phyloP scores from a whole-genome alignment of 2,329 filamentous ascomycete species.

The Penicillium sp. region DNA sequence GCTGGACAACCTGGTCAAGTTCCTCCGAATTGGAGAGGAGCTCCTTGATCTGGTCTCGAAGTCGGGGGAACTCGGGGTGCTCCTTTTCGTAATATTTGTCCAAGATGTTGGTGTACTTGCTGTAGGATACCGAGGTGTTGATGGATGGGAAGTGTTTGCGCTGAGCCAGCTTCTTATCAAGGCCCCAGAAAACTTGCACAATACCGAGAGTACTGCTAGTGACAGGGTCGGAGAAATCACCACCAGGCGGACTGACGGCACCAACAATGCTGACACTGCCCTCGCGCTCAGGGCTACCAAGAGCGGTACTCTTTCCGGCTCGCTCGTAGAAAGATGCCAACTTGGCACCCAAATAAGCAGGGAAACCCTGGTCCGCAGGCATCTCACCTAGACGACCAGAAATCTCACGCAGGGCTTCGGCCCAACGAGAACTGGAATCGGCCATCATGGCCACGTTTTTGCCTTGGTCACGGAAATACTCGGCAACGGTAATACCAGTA shows the following conservation, averaged over 20 bases:
- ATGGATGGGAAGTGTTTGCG: constrained; percentile 99
- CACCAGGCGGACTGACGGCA: constrained; percentile 93
- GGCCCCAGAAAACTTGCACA: constrained; percentile 99
- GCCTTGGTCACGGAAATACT: constrained; percentile 96
- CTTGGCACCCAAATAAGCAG: constrained; percentile 93
- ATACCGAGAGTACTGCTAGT: constrained; percentile 91
- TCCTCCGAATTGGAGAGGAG: constrained; percentile 93
- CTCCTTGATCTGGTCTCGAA: constrained; percentile 90
- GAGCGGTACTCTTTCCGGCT: constrained; percentile 77
- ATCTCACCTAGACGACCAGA: constrained; percentile 98
- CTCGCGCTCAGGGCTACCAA: constrained; percentile 82
- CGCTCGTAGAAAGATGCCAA: constrained; percentile 99
- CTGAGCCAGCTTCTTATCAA: constrained; percentile 99
- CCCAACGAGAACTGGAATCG: constrained; percentile 96
- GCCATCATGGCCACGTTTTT: constrained; percentile 99
- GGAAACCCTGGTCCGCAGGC: constrained; percentile 99
- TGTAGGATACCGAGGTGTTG: constrained; percentile 92
- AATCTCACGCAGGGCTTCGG: constrained; percentile 96
- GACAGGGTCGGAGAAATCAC: constrained; percentile 98
- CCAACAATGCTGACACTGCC: constrained; percentile 97
- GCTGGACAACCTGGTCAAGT: constrained; percentile 95
- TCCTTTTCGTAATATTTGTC: constrained; percentile 95
- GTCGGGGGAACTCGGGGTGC: constrained; percentile 86
- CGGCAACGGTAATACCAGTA: constrained; percentile 88
- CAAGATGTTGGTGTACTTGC: constrained; percentile 85